Conservation (phyloP, 305 asterid species). For the Fraxinus angustifolia region DNA sequence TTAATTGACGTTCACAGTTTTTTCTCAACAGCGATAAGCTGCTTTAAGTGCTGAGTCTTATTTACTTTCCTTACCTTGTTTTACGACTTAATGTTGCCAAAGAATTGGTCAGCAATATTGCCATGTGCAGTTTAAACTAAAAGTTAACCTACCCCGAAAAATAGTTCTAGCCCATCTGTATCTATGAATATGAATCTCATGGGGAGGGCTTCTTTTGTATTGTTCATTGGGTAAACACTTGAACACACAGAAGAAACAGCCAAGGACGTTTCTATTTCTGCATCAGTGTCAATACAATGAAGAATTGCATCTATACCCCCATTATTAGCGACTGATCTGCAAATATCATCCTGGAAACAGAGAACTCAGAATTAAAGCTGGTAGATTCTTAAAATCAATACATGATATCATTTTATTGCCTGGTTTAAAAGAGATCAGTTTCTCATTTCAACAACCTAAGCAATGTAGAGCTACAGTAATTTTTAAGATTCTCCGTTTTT, state of each 20-base stretch:
- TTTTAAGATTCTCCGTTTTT: not conserved
- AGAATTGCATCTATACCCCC: slow-evolving; percentile 82
- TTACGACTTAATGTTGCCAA: not conserved
- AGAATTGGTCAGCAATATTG: not conserved
- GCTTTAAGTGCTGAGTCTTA: not conserved
- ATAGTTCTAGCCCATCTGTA: not conserved
- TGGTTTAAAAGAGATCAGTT: slow-evolving; percentile 11
- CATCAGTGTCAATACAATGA: slow-evolving; percentile 46
- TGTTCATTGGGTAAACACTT: too few relatives aligned
- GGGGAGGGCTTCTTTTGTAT: not conserved
- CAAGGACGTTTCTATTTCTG: not conserved
- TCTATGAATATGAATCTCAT: not conserved
- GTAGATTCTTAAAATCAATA: slow-evolving; percentile 12
- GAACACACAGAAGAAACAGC: not conserved
- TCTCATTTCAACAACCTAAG: slow-evolving; percentile 2
- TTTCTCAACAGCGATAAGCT: not conserved
- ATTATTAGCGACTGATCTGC: slow-evolving; percentile 65
- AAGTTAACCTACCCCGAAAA: too few relatives aligned
- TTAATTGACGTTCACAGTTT: not conserved
- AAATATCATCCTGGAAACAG: slow-evolving; percentile 77
- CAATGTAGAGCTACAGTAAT: not conserved
- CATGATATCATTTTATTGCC: slow-evolving; percentile 14
- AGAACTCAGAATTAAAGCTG: slow-evolving; percentile 11
- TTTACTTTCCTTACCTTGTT: not conserved
- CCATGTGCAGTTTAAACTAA: not conserved